Evolutionary conservation across 2,329 filamentous ascomycete species (phyloP).

Genomic region (Dendryphion nanum): DNA sequence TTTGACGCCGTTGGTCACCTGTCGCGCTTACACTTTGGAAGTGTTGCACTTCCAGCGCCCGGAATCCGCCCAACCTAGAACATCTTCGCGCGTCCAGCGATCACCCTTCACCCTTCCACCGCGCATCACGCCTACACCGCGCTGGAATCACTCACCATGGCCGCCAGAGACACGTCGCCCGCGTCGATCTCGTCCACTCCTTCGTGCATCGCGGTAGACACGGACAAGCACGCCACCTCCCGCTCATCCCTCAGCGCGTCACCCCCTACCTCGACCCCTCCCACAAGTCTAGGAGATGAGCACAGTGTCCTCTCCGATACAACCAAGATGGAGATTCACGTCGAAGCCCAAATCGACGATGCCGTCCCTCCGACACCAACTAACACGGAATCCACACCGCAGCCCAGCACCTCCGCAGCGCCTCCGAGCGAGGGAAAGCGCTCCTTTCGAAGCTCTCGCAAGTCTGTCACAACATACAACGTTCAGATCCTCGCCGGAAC

Average conservation of each 20-base stretch:
- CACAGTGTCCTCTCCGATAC: conserved; percentile 52
- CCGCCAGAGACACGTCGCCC: conserved; percentile 34
- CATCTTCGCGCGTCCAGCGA: conserved; percentile 33
- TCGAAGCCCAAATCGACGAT: conserved; percentile 20
- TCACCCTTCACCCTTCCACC: conserved; percentile 12
- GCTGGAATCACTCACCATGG: conserved; percentile 25
- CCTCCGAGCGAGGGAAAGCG: conserved; percentile 25
- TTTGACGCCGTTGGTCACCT: conserved; percentile 13
- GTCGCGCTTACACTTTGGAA: conserved; percentile 32
- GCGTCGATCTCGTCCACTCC: conserved; percentile 42
- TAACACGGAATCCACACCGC: conserved; percentile 13
- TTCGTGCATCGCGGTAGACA: conserved; percentile 42
- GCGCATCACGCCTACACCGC: conserved; percentile 15
- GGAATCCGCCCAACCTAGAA: conserved; percentile 20
- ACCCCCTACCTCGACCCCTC: conserved; percentile 59
- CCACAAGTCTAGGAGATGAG: conserved; percentile 64
- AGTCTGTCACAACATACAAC: conserved; percentile 64
- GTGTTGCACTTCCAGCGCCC: conserved; percentile 28
- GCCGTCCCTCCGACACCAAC: conserved; percentile 11
- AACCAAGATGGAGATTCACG: conserved; percentile 26
- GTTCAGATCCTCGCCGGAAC: conserved; percentile 62
- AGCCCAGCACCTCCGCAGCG: conserved; percentile 15
- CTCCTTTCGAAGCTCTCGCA: conserved; percentile 53
- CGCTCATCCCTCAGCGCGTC: conserved; percentile 53
- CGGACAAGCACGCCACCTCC: conserved; percentile 28